Evolutionary conservation across 2,329 filamentous ascomycete genomes (phyloP), one percentile per base, ranked within the genome.

Genomic region (Colletotrichum zoysiae): DNA sequence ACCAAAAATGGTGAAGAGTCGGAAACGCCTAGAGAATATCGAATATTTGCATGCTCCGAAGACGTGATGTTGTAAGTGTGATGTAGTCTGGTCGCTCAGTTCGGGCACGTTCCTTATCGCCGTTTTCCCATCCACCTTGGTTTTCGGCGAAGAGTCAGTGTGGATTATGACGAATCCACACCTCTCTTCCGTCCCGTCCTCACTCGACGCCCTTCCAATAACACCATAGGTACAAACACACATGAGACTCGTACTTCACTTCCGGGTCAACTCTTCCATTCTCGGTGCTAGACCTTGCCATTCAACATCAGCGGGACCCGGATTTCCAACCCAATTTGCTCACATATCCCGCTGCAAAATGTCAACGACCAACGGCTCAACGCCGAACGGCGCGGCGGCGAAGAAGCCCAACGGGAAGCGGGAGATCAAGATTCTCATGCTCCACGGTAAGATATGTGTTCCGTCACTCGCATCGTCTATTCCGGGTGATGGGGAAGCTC

Each of bases 401-500:
- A 78, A 78, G 64, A 78, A 79, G 70, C 70, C 78, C 71, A 80
- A 80, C 67, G 80, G 77, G 50, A 88, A 86, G 80, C 86, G 79
- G 67, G 82, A 87, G 65, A 76, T 91, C 70, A 93, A 91, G 81
- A 91, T 95, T 74, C 85, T 95, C 56, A 94, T 95, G 92, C 86
- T 95, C 38, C 93, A 95, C 77, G 93, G 89, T 90, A 80, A 67
- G 82, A 76, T 35, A 63, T 35, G 9, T 33, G 20, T 12, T 4
- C 33, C 26, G 0, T 33, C 23, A 8, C 18, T 38, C 1, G 5
- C 2, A 57, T 18, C 20, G 7, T 11, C 30, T 30, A 5, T 4
- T 20, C 9, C 35, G 20, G 12, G 9, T 2, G 44, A n/a, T 3
- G 6, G 7, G 18, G 23, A 4, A 3, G 12, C 18, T 12, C n/a